Percentiles rank a stretch among this genome's conserved stretches.
Evolutionary conservation across 2,329 filamentous ascomycete genomes (phyloP).

Genomic region (Madurella mycetomatis): DNA sequence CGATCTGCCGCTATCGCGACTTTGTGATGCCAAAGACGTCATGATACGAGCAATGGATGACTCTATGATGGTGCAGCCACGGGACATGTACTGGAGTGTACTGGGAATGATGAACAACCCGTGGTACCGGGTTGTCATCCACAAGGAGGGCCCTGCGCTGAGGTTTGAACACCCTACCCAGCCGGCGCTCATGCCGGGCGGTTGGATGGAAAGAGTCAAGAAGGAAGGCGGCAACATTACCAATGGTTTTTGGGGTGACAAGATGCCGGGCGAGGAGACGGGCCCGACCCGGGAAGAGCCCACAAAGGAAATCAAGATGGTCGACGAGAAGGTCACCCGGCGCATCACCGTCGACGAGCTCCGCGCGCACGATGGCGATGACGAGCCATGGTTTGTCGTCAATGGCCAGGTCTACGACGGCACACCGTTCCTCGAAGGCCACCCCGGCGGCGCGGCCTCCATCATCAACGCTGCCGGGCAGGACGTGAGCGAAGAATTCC

Average conservation of each 20-base stretch:
- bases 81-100: slow-evolving; percentile 95
- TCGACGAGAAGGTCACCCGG: slow-evolving; percentile 59
- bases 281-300: slow-evolving; percentile 42
- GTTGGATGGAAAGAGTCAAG: slow-evolving; percentile 93
- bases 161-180: slow-evolving; percentile 87
- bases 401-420: slow-evolving; percentile 88
- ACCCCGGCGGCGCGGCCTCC: slow-evolving; percentile 81
- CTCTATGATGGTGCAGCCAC: slow-evolving; percentile 76
- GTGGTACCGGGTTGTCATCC: slow-evolving; percentile 80
- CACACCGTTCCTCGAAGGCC: slow-evolving; percentile 70
- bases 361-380: slow-evolving; percentile 58
- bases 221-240: slow-evolving; percentile 72
- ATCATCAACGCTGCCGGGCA: slow-evolving; percentile 78
- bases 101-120: slow-evolving; percentile 98
- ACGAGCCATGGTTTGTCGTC: slow-evolving; percentile 80
- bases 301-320: slow-evolving; percentile 70
- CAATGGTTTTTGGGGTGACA: slow-evolving; percentile 84
- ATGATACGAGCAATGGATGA: slow-evolving; percentile 88
- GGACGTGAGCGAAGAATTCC: slow-evolving; percentile 82
- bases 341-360: slow-evolving; percentile 68
- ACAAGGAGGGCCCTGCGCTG: slow-evolving; percentile 59
- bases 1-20: slow-evolving; percentile 57
- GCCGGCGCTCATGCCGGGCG: slow-evolving; percentile 69
- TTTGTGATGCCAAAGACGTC: slow-evolving; percentile 64
- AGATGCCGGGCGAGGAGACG: slow-evolving; percentile 47